A percentile compares a stretch with the other conserved stretches of the same genome.
These are phyloP conservation scores for grape (Vitis vinifera) DNA, from an alignment of 164 flowering plant genomes.

Conservation along the genomic window ASM3070453v1 NC_081818.1:23344501-23345000, in stretches of 20 bases:
- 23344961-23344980: no score
- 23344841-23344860: no score
- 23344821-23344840: not conserved
- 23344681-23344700: slow-evolving; percentile 83
- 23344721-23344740: slow-evolving; percentile 84
- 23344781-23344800: slow-evolving; percentile 15
- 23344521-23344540: slow-evolving; percentile 88
- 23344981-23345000: no score
- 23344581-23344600: slow-evolving; percentile 75
- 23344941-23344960: no score
- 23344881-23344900: no score
- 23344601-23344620: slow-evolving; percentile 77
- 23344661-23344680: slow-evolving; percentile 85
- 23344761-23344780: slow-evolving; percentile 71
- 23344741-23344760: slow-evolving; percentile 81
- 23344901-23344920: no score
- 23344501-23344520: slow-evolving; percentile 87
- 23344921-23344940: no score
- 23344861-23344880: no score
- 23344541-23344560: slow-evolving; percentile 88
- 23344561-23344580: slow-evolving; percentile 84
- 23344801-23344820: slow-evolving; percentile 16
- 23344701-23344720: slow-evolving; percentile 88
- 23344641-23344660: slow-evolving; percentile 71
- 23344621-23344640: slow-evolving; percentile 83